Conservation (phyloP, 306 rosid species). For the Canavalia ensiformis region DNA sequence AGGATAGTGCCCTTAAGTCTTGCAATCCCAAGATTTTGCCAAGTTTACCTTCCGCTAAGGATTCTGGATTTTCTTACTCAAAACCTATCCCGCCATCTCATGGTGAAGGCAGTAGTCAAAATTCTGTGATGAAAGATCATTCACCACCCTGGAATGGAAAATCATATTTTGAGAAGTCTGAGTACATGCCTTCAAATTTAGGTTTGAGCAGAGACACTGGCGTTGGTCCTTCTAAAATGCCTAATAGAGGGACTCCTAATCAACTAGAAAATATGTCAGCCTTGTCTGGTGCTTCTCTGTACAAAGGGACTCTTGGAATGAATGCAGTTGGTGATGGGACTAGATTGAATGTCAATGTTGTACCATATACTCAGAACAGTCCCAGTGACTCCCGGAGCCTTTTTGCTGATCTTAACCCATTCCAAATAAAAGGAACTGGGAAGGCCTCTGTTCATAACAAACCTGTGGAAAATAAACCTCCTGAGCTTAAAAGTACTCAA, state of each 20-base stretch:
- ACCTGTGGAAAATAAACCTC: slow-evolving; percentile 70
- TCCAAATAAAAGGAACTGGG: slow-evolving; percentile 89
- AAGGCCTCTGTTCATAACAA: slow-evolving; percentile 70
- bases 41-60: slow-evolving; percentile 58
- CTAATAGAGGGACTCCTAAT: slow-evolving; percentile 56
- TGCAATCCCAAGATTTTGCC: slow-evolving; percentile 67
- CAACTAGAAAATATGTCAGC: slow-evolving; percentile 62
- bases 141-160: slow-evolving; percentile 59
- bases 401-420: slow-evolving; percentile 93
- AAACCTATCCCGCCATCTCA: slow-evolving; percentile 58
- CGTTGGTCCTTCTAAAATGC: slow-evolving; percentile 62
- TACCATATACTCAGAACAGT: slow-evolving; percentile 76
- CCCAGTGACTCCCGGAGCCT: slow-evolving; percentile 75
- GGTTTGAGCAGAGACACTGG: slow-evolving; percentile 58
- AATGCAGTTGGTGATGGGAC: slow-evolving; percentile 74
- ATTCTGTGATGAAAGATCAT: slow-evolving; percentile 53
- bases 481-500: slow-evolving; percentile 64
- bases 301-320: slow-evolving; percentile 78
- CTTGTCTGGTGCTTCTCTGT: slow-evolving; percentile 62
- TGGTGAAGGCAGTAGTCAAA: slow-evolving; percentile 88
- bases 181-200: slow-evolving; percentile 55
- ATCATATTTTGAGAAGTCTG: slow-evolving; percentile 64
- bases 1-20: slow-evolving; percentile 65
- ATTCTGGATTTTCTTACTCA: slow-evolving; percentile 62
- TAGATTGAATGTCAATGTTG: slow-evolving; percentile 84